Percentiles rank a stretch among this genome's conserved stretches.
phyloP scores from a whole-genome alignment of 1,284 basidiomycete genomes.

The Trichosporon faecale region DNA sequence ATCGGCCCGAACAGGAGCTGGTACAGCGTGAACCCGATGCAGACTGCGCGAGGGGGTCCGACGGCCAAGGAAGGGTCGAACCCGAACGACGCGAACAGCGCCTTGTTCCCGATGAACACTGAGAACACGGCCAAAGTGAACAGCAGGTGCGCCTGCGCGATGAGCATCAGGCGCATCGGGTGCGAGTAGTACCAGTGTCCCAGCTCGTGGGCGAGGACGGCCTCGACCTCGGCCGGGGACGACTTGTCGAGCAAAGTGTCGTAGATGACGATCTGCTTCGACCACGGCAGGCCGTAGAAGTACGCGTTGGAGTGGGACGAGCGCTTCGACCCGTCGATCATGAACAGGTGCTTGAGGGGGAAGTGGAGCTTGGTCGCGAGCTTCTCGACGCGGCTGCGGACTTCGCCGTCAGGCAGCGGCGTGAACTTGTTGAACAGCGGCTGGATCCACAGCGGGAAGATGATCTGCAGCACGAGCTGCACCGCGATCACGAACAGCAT shows the following conservation, averaged over 20 bases:
- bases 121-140: conserved; percentile 84
- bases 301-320: conserved; percentile 93
- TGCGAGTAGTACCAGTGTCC: conserved; percentile 93
- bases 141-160: conserved; percentile 83
- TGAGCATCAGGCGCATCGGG: conserved; percentile 78
- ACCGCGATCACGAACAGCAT: conserved; percentile 82
- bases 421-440: conserved; percentile 96
- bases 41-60: conserved; percentile 64
- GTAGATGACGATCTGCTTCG: conserved; percentile 95
- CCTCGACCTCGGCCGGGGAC: conserved; percentile 82
- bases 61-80: conserved; percentile 65
- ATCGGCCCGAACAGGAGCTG: conserved; percentile 79
- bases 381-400: conserved; percentile 68
- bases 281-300: conserved; percentile 91
- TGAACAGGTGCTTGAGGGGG: conserved; percentile 90
- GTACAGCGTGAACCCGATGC: conserved; percentile 85
- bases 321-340: conserved; percentile 95
- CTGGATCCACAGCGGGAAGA: conserved; percentile 88
- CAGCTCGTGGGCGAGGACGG: conserved; percentile 83
- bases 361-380: conserved; percentile 80
- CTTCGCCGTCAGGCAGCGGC: conserved; percentile 69
- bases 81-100: conserved; percentile 80
- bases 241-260: conserved; percentile 92
- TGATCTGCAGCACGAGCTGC: conserved; percentile 77
- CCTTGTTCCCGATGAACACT: conserved; percentile 81